Evolutionary conservation across 2,329 filamentous ascomycete genomes (phyloP).

Genomic region (Trichoderma aggressivum): DNA sequence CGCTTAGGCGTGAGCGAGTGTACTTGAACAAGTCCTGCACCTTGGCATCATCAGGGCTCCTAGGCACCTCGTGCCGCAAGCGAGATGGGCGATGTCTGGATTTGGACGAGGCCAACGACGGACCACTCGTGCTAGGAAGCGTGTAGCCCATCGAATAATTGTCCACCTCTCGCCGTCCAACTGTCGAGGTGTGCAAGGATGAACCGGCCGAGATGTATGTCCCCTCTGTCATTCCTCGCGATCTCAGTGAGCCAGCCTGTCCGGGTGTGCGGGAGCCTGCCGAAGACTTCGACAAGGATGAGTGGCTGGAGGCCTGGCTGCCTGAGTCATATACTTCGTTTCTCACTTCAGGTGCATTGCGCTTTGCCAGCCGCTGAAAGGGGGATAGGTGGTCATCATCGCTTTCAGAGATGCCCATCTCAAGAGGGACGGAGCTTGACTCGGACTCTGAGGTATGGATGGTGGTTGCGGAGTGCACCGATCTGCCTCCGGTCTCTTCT

Average conservation of each 20-base stretch:
- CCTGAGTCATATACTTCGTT: slow-evolving; percentile 59
- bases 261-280: slow-evolving; percentile 51
- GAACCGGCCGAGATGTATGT: slow-evolving; percentile 66
- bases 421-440: slow-evolving; percentile 52
- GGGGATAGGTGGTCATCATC: slow-evolving; percentile 77
- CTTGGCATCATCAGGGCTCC: slow-evolving; percentile 70
- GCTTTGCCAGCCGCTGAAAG: slow-evolving; percentile 69
- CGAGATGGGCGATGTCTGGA: slow-evolving; percentile 58
- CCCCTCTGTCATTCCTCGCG: slow-evolving; percentile 56
- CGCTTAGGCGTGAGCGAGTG: slow-evolving; percentile 73
- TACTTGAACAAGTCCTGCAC: slow-evolving; percentile 82
- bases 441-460: slow-evolving; percentile 53
- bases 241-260: slow-evolving; percentile 50
- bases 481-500: slow-evolving; percentile 62
- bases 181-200: slow-evolving; percentile 41
- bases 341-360: slow-evolving; percentile 60
- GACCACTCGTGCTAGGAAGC: slow-evolving; percentile 34
- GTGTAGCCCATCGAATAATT: slow-evolving; percentile 51
- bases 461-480: slow-evolving; percentile 44
- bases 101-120: slow-evolving; percentile 48
- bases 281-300: slow-evolving; percentile 55
- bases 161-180: slow-evolving; percentile 42
- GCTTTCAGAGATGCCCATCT: slow-evolving; percentile 63
- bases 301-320: slow-evolving; percentile 65
- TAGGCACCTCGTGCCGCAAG: slow-evolving; percentile 74